phyloP scores from a whole-genome alignment of 441 rosid genomes.

The Kokia cookei region DNA sequence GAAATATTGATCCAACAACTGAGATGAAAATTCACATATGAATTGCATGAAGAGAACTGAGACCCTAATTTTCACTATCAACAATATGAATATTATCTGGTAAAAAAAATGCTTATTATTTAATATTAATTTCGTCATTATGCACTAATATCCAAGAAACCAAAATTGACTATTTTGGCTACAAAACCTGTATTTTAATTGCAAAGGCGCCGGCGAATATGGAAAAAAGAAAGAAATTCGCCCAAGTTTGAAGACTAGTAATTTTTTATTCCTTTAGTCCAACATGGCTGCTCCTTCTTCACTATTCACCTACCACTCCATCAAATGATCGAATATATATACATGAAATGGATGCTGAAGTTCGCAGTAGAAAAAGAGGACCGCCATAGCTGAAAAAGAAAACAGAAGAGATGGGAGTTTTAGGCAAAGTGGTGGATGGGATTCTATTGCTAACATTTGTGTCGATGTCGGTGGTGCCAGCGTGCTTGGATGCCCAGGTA shows the following conservation, averaged over 20 bases:
- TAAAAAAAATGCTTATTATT: no score
- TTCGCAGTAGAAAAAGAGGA: not conserved
- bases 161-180: not conserved
- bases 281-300: not conserved
- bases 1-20: no score
- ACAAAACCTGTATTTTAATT: not conserved
- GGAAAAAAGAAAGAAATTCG: not conserved
- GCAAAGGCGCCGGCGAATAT: not conserved
- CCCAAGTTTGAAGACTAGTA: not conserved
- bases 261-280: not conserved
- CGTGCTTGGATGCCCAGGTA: slow-evolving; percentile 44
- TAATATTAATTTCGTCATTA: no score
- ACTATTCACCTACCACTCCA: not conserved
- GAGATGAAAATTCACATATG: no score
- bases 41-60: no score
- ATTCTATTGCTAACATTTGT: slow-evolving; percentile 29
- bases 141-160: no score
- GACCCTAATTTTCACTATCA: no score
- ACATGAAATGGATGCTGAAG: not conserved
- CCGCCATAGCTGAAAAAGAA: not conserved
- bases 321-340: not conserved
- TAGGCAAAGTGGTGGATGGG: slow-evolving; percentile 43
- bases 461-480: slow-evolving; percentile 8
- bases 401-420: slow-evolving; percentile 25
- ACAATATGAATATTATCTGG: no score